These are phyloP conservation scores for Laguncularia racemosa DNA, from an alignment of 345 rosid genomes.

Conservation along the genomic window DNA sequence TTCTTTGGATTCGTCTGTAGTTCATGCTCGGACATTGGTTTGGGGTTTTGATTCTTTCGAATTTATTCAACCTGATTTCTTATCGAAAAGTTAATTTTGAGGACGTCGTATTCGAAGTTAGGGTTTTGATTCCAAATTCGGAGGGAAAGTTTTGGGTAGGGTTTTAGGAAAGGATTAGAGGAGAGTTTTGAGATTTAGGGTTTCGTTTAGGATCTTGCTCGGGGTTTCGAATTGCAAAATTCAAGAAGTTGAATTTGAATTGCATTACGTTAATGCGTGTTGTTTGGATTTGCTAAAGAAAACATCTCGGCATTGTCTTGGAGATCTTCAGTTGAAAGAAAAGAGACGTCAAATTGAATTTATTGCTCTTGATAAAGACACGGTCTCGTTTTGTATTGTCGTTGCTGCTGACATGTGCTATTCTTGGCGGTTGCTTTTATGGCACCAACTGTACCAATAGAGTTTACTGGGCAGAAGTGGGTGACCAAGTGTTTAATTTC, in stretches of 20 bases:
- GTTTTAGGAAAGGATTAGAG: conserved; percentile 8
- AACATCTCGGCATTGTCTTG: not conserved
- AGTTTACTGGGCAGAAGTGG: conserved; percentile 45
- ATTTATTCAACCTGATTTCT: no score
- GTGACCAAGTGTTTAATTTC: conserved; percentile 24
- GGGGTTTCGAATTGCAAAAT: not conserved
- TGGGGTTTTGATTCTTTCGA: not conserved
- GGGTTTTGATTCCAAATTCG: conserved; percentile 1
- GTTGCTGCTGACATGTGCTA: conserved; percentile 45
- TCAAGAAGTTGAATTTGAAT: not conserved
- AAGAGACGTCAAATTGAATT: not conserved
- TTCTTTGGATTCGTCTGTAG: not conserved
- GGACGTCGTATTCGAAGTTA: not conserved
- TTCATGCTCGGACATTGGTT: not conserved
- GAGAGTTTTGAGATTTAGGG: not conserved
- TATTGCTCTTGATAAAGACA: not conserved
- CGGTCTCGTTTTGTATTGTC: conserved; percentile 2
- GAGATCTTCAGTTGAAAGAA: not conserved
- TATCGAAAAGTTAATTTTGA: not conserved
- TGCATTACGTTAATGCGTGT: not conserved
- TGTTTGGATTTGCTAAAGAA: not conserved
- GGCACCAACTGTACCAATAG: conserved; percentile 61
- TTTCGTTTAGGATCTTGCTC: not conserved
- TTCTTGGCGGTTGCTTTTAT: conserved; percentile 36
- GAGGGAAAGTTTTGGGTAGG: conserved; percentile 4